Conservation (phyloP, 192 early-diverging fungal genomes). For the Bifiguratus adelaidae region DNA sequence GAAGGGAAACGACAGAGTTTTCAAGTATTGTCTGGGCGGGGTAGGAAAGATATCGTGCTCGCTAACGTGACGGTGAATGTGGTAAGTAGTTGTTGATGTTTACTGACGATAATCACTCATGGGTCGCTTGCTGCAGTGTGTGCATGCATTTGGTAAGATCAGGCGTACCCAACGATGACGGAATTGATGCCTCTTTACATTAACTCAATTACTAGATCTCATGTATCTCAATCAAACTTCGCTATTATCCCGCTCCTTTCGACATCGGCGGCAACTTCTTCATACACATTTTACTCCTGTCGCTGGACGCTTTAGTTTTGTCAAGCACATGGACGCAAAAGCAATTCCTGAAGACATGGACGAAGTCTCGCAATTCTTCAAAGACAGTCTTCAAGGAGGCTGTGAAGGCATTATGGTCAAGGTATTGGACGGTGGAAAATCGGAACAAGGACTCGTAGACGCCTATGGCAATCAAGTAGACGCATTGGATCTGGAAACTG, state of each 20-base stretch:
- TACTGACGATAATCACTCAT: background rate
- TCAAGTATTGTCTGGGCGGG: conserved; percentile 72
- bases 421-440: conserved; percentile 62
- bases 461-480: background rate
- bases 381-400: conserved; percentile 48
- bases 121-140: background rate
- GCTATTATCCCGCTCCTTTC: conserved; percentile 52
- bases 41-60: conserved; percentile 56
- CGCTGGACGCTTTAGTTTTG: conserved; percentile 60
- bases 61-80: conserved; percentile 4
- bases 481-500: too few species aligned
- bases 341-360: conserved; percentile 25
- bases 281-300: conserved; percentile 48
- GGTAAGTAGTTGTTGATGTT: background rate
- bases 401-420: conserved; percentile 92
- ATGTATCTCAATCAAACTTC: conserved; percentile 25
- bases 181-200: too few species aligned
- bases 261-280: conserved; percentile 52
- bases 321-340: conserved; percentile 48
- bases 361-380: conserved; percentile 34
- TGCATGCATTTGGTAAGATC: conserved; percentile 3
- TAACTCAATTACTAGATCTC: background rate
- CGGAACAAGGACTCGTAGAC: too few species aligned
- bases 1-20: conserved; percentile 72
- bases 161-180: background rate